These are phyloP conservation scores for Fusarium praegraminearum DNA, from an alignment of 2,329 filamentous ascomycete species.

Conservation along the genomic window DNA sequence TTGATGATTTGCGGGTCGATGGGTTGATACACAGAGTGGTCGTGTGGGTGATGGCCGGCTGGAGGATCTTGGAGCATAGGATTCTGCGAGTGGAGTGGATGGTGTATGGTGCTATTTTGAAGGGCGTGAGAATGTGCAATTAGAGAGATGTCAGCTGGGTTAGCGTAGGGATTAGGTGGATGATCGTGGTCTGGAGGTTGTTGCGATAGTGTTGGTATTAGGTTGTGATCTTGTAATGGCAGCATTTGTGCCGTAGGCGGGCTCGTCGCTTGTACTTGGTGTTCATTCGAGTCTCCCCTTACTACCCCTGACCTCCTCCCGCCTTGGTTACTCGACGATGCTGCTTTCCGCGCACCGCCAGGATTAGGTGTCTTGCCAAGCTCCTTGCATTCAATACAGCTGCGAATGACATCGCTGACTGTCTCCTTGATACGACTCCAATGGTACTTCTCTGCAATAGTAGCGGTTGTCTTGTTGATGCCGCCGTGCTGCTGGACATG, in stretches of 20 bases:
- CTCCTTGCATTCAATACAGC: conserved; percentile 91
- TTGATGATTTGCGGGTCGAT: conserved; percentile 71
- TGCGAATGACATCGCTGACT: conserved; percentile 92
- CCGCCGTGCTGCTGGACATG: conserved; percentile 85
- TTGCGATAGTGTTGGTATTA: conserved; percentile 47
- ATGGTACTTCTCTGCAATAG: conserved; percentile 93
- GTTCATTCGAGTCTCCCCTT: conserved; percentile 20
- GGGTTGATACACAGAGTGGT: conserved; percentile 60
- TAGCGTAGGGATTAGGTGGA: conserved; percentile 58
- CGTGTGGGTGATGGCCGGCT: conserved; percentile 44
- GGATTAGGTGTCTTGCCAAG: conserved; percentile 67
- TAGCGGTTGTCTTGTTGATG: conserved; percentile 98
- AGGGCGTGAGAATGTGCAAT: conserved; percentile 56
- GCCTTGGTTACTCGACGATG: conserved; percentile 12
- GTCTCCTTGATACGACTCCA: conserved; percentile 99
- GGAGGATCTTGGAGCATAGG: conserved; percentile 51
- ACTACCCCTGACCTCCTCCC: conserved; percentile 17
- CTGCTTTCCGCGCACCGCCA: conserved; percentile 44
- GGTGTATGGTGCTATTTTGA: conserved; percentile 46
- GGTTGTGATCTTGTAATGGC: conserved; percentile 48
- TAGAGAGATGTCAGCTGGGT: conserved; percentile 62
- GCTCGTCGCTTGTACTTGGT: conserved; percentile 31
- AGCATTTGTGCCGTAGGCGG: conserved; percentile 44
- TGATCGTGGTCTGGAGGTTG: conserved; percentile 42
- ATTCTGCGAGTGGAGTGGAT: conserved; percentile 46